Conservation (phyloP, 768 basidiomycete genomes). For the Tricholomella constricta region DNA sequence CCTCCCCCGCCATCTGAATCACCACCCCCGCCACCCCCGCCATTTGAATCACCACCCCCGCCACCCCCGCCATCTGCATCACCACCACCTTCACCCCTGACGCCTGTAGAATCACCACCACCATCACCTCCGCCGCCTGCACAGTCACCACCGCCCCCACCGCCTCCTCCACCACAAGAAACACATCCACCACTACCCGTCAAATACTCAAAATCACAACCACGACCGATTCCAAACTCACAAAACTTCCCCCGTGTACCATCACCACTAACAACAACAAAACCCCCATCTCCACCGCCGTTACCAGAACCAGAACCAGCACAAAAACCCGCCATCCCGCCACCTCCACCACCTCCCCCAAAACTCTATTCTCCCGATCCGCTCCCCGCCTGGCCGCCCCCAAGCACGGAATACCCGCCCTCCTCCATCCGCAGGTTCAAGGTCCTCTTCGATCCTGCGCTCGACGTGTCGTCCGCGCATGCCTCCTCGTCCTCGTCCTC, state of each 20-base stretch:
- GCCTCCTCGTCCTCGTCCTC: no score
- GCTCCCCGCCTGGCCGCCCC: slow-evolving; percentile 61
- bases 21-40: slow-evolving; percentile 27
- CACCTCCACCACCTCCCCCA: background rate
- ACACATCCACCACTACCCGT: slow-evolving; percentile 22
- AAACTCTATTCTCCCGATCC: slow-evolving; percentile 31
- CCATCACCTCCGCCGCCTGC: slow-evolving; percentile 26
- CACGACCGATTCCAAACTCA: no score
- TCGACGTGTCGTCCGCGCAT: no score
- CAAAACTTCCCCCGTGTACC: slow-evolving; percentile 3
- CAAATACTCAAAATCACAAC: slow-evolving; percentile 2
- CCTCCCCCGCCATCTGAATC: slow-evolving; percentile 27
- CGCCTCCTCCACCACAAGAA: slow-evolving; percentile 33
- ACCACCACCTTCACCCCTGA: slow-evolving; percentile 27
- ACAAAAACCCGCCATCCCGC: slow-evolving; percentile 21
- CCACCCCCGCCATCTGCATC: slow-evolving; percentile 26
- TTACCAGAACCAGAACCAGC: slow-evolving; percentile 19
- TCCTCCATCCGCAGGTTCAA: slow-evolving; percentile 54
- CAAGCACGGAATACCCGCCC: no score
- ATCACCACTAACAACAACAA: slow-evolving; percentile 17
- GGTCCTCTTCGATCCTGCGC: slow-evolving; percentile 61
- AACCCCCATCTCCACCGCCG: slow-evolving; percentile 23
- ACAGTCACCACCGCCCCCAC: slow-evolving; percentile 30
- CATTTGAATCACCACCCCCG: slow-evolving; percentile 23
- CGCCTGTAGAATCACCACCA: slow-evolving; percentile 21